A percentile compares a stretch with the other conserved stretches of the same genome.
Evolutionary conservation across 23 red algal species (phyloP).

Genomic region (Gracilariopsis chorda): DNA sequence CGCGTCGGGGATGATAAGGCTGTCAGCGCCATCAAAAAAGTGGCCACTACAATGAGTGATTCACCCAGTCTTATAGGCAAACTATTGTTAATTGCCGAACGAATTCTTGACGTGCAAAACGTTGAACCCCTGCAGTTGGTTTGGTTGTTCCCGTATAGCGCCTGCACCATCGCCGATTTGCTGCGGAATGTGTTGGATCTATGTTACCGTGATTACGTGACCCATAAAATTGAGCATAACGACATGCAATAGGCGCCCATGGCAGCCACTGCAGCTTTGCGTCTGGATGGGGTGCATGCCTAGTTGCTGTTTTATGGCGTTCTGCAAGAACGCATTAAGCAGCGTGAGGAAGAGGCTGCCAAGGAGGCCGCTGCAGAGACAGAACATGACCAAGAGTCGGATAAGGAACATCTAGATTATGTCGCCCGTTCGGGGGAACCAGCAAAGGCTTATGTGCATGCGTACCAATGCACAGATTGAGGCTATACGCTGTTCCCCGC

Average conservation of each 20-base stretch:
- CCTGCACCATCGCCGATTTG: constrained; percentile 1
- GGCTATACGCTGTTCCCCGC: constrained; percentile 82
- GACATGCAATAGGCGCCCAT: background rate
- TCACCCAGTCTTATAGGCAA: constrained; percentile 59
- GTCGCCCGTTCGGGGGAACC: constrained; percentile 28
- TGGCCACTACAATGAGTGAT: constrained; percentile 3
- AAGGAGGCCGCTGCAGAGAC: constrained; percentile 20
- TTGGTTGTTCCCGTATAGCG: constrained; percentile 29
- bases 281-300: background rate
- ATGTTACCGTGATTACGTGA: constrained; percentile 20
- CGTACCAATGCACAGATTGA: constrained; percentile 71
- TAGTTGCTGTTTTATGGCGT: background rate
- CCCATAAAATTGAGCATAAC: background rate
- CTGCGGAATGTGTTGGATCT: constrained; percentile 32
- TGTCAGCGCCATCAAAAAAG: background rate
- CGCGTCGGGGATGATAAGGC: background rate
- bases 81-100: constrained; percentile 53
- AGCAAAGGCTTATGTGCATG: constrained; percentile 34
- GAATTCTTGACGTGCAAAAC: background rate
- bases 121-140: background rate
- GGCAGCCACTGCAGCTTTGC: background rate
- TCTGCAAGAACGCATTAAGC: background rate
- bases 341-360: background rate
- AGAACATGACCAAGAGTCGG: constrained; percentile 6
- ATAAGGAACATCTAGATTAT: constrained; percentile 14